These are phyloP conservation scores for Trametes meyenii DNA, from an alignment of 768 basidiomycete genomes.

Conservation along the genomic window DNA sequence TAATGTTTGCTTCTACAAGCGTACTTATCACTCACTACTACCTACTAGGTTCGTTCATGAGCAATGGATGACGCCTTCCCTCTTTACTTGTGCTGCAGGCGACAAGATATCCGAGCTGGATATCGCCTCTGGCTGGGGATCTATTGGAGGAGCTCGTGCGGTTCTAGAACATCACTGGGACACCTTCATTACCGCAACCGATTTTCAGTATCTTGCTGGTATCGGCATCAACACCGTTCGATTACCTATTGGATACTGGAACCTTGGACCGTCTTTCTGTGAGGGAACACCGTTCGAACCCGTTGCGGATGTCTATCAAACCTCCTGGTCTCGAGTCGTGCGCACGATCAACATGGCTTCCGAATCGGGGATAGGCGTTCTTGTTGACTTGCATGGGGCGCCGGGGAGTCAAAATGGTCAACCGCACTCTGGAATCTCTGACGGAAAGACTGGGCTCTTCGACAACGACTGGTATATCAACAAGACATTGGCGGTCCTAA, in stretches of 20 bases:
- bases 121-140: slow-evolving; percentile 66
- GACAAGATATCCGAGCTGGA: slow-evolving; percentile 59
- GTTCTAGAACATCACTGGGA: slow-evolving; percentile 76
- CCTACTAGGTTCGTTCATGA: slow-evolving; percentile 70
- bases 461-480: slow-evolving; percentile 37
- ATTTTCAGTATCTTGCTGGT: slow-evolving; percentile 63
- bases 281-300: slow-evolving; percentile 42
- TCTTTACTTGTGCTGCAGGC: slow-evolving; percentile 61
- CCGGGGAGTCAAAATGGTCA: slow-evolving; percentile 50
- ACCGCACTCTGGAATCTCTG: slow-evolving; percentile 48
- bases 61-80: slow-evolving; percentile 72
- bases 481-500: slow-evolving; percentile 46
- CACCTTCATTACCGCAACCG: slow-evolving; percentile 63
- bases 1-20: neutral
- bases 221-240: slow-evolving; percentile 65
- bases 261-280: slow-evolving; percentile 41
- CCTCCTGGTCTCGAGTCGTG: slow-evolving; percentile 48
- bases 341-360: slow-evolving; percentile 48
- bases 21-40: neutral
- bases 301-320: slow-evolving; percentile 45
- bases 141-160: slow-evolving; percentile 44
- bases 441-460: slow-evolving; percentile 44
- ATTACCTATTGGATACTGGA: slow-evolving; percentile 58
- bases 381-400: slow-evolving; percentile 58
- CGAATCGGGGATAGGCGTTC: slow-evolving; percentile 46